These are phyloP conservation scores for Apiospora pterosperma DNA, from an alignment of 2,329 filamentous ascomycete genomes.

Conservation along the genomic window DNA sequence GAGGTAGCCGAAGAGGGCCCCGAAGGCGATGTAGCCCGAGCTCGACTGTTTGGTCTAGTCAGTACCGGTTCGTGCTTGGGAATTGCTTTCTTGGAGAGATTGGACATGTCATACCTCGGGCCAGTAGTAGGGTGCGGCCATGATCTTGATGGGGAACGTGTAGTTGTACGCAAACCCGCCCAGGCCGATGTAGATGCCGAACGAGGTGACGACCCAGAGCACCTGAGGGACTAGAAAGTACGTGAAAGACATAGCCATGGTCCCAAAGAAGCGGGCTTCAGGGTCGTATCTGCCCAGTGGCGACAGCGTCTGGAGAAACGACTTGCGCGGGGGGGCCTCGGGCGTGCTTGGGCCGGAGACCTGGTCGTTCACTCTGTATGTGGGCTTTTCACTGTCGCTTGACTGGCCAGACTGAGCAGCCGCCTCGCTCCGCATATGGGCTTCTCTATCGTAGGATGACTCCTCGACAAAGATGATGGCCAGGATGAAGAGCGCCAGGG, in stretches of 20 bases:
- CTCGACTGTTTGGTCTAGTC: conserved; percentile 15
- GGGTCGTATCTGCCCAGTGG: conserved; percentile 35
- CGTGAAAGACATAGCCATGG: conserved; percentile 38
- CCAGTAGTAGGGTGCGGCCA: conserved; percentile 39
- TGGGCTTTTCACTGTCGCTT: conserved; percentile 21
- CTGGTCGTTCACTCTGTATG: conserved; percentile 15
- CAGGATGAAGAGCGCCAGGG: conserved; percentile 36
- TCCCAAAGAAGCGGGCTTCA: conserved; percentile 34
- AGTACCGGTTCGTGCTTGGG: conserved; percentile 9
- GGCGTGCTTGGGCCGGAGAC: background rate
- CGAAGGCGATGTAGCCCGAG: conserved; percentile 25
- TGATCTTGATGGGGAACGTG: conserved; percentile 42
- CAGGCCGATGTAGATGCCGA: conserved; percentile 42
- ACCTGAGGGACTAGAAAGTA: conserved; percentile 42
- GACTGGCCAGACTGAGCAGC: conserved; percentile 7
- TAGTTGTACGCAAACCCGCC: conserved; percentile 43
- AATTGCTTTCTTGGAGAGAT: background rate
- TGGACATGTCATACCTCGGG: conserved; percentile 22
- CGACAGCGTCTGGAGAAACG: conserved; percentile 34
- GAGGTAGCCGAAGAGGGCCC: conserved; percentile 33
- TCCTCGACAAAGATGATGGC: conserved; percentile 53
- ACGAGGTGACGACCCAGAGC: conserved; percentile 42
- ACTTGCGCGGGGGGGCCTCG: conserved; percentile 29
- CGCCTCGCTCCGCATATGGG: conserved; percentile 19
- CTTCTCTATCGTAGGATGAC: conserved; percentile 36